phyloP scores from a whole-genome alignment of 2,329 filamentous ascomycete species.

The Colletotrichum endophyticum region DNA sequence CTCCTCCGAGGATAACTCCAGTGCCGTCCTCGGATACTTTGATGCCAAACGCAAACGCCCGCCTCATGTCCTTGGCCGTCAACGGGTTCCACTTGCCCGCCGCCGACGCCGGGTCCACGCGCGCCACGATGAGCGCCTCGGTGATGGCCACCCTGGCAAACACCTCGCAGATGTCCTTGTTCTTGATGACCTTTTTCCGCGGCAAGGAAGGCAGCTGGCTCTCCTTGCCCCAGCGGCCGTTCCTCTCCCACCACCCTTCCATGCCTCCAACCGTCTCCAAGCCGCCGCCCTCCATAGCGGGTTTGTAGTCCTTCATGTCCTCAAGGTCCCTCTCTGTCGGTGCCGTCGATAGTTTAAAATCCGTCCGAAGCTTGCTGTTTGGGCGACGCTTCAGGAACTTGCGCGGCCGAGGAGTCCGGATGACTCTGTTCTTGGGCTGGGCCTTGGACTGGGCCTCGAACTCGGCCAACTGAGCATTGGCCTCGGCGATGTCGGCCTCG shows the following conservation, averaged over 20 bases:
- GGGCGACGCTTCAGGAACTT: not conserved
- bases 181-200: constrained; percentile 27
- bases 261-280: constrained; percentile 54
- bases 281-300: constrained; percentile 48
- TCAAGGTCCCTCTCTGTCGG: not conserved
- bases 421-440: not conserved
- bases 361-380: not conserved
- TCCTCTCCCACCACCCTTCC: constrained; percentile 57
- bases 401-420: not conserved
- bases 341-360: not conserved
- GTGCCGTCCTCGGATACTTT: constrained; percentile 42
- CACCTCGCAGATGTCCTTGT: constrained; percentile 50
- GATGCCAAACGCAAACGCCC: constrained; percentile 38
- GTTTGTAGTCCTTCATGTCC: constrained; percentile 45
- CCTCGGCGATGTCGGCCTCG: constrained; percentile 23
- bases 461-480: constrained; percentile 23
- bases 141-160: constrained; percentile 55
- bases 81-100: constrained; percentile 25
- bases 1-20: constrained; percentile 40
- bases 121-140: constrained; percentile 51
- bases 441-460: not conserved
- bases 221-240: constrained; percentile 55
- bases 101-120: constrained; percentile 22
- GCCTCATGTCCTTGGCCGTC: constrained; percentile 2
- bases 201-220: constrained; percentile 50